Conservation (phyloP, 192 early-diverging fungal genomes). For the Chytriomyces sp. region DNA sequence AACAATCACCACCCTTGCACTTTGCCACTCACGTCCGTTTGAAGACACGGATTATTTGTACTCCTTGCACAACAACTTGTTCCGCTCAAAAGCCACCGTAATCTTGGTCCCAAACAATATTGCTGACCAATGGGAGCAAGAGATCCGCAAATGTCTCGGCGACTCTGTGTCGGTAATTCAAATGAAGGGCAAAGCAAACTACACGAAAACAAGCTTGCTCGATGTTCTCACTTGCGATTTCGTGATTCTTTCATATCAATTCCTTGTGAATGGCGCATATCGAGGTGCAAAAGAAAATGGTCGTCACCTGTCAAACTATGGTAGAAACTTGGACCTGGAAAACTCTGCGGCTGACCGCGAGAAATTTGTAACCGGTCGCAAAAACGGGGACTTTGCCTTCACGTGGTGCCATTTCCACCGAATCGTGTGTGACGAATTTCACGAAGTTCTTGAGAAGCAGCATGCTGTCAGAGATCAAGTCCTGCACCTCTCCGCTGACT, state of each 20-base stretch:
- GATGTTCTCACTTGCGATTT: slow-evolving; percentile 16
- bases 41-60: background rate
- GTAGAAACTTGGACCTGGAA: background rate
- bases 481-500: background rate
- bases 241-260: background rate
- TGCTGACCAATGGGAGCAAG: slow-evolving; percentile 21
- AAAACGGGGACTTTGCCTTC: slow-evolving; percentile 7
- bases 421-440: slow-evolving; percentile 28
- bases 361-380: too few relatives aligned
- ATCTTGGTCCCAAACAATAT: slow-evolving; percentile 22
- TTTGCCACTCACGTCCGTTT: slow-evolving; percentile 20
- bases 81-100: slow-evolving; percentile 2
- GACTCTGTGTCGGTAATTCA: slow-evolving; percentile 2
- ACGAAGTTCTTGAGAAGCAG: slow-evolving; percentile 10
- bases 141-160: slow-evolving; percentile 33
- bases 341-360: background rate
- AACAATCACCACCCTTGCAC: slow-evolving; percentile 18
- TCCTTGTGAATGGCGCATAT: background rate
- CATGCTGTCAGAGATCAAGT: background rate
- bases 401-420: slow-evolving; percentile 24
- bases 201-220: background rate
- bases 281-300: background rate
- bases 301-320: background rate
- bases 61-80: background rate
- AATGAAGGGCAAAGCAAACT: slow-evolving; percentile 29